Evolutionary conservation across 192 early-diverging fungal species (phyloP).

Genomic region (Linnemannia elongata): DNA sequence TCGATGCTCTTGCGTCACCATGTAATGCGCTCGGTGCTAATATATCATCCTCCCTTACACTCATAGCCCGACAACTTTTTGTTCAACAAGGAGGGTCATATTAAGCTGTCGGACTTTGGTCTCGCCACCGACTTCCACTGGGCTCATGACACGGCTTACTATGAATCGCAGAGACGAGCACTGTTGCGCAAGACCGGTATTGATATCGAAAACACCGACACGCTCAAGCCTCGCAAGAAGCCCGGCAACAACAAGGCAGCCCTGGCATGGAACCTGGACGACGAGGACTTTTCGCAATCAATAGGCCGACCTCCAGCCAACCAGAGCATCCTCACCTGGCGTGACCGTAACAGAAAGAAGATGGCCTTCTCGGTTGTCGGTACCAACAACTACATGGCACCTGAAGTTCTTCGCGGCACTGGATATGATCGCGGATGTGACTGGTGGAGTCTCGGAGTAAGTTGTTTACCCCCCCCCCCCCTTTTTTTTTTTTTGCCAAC

Average conservation of each 20-base stretch:
- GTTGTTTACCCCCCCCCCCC: background rate
- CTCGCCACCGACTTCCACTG: constrained; percentile 79
- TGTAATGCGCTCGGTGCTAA: background rate
- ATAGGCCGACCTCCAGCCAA: constrained; percentile 52
- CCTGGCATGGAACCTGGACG: constrained; percentile 52
- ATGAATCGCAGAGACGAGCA: constrained; percentile 69
- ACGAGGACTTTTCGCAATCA: constrained; percentile 63
- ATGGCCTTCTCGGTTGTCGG: constrained; percentile 88
- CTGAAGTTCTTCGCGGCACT: constrained; percentile 78
- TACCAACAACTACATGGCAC: constrained; percentile 95
- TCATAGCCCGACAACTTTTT: constrained; percentile 81
- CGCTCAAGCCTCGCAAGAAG: constrained; percentile 56
- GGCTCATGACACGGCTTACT: constrained; percentile 73
- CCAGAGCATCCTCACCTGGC: constrained; percentile 70
- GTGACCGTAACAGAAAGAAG: constrained; percentile 61
- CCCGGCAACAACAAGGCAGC: constrained; percentile 34
- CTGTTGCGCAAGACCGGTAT: constrained; percentile 62
- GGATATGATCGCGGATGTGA: constrained; percentile 69
- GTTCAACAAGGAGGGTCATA: constrained; percentile 75
- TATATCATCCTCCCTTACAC: background rate
- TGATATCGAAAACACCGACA: constrained; percentile 60
- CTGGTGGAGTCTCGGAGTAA: constrained; percentile 84
- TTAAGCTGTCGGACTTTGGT: constrained; percentile 80
- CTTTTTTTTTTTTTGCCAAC: background rate
- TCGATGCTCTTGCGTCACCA: background rate